These are phyloP conservation scores for Scleroderma citrinum DNA, from an alignment of 768 basidiomycete genomes.

Conservation along the genomic window DNA sequence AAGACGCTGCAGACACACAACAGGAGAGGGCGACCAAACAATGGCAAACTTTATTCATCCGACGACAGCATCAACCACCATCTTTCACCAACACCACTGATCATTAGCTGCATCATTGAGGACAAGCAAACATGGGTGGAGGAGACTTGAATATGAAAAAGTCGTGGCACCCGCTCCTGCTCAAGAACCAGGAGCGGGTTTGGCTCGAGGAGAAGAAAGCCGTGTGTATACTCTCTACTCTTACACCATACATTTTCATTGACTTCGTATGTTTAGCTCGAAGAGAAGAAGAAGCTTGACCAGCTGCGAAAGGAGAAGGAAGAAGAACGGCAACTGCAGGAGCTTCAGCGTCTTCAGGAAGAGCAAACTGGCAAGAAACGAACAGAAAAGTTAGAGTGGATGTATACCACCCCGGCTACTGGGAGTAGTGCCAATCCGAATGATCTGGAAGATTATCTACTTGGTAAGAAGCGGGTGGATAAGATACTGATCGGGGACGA, in stretches of 20 bases:
- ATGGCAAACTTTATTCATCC: too few relatives aligned
- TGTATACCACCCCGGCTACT: slow-evolving; percentile 96
- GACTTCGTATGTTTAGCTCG: slow-evolving; percentile 52
- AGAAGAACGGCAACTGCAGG: slow-evolving; percentile 94
- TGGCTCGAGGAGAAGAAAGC: slow-evolving; percentile 99
- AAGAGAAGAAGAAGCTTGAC: slow-evolving; percentile 97
- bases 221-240: slow-evolving; percentile 39
- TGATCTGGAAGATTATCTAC: slow-evolving; percentile 92
- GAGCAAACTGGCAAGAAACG: slow-evolving; percentile 93
- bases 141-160: slow-evolving; percentile 99
- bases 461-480: slow-evolving; percentile 97
- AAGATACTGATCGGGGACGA: slow-evolving; percentile 91
- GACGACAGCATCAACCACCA: slow-evolving; percentile 11
- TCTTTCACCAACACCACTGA: slow-evolving; percentile 7
- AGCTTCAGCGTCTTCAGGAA: slow-evolving; percentile 92
- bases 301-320: slow-evolving; percentile 97
- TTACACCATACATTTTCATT: slow-evolving; percentile 5
- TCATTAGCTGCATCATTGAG: slow-evolving; percentile 7
- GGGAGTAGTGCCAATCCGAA: slow-evolving; percentile 84
- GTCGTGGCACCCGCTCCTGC: slow-evolving; percentile 97
- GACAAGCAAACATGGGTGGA: slow-evolving; percentile 83
- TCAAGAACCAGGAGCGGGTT: slow-evolving; percentile 98
- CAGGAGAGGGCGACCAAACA: background rate
- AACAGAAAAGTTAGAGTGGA: slow-evolving; percentile 96
- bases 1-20: slow-evolving; percentile 5